Conservation (phyloP, 768 basidiomycete species). For the Auricularia sp. region DNA sequence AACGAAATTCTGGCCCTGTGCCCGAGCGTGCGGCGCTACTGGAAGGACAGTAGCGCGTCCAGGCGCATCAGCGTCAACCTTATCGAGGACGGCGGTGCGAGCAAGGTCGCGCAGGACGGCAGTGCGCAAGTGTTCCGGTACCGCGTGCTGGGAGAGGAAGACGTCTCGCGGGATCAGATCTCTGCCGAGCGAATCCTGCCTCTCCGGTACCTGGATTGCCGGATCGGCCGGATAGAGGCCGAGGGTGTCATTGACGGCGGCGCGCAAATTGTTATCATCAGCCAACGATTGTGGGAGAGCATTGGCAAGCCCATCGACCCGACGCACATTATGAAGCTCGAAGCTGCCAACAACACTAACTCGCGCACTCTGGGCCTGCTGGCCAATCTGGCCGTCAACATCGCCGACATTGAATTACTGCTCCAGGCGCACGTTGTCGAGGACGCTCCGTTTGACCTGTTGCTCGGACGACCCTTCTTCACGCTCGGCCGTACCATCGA, state of each 20-base stretch:
- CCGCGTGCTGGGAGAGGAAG: background rate
- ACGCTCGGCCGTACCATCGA: background rate
- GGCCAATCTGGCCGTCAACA: background rate
- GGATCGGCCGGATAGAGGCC: background rate
- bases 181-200: background rate
- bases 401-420: constrained; percentile 1
- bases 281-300: background rate
- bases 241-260: background rate
- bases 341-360: background rate
- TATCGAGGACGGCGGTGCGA: background rate
- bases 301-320: background rate
- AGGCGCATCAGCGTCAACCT: background rate
- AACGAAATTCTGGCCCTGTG: background rate
- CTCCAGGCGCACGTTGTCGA: constrained; percentile 11
- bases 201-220: background rate
- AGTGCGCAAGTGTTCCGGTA: background rate
- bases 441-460: constrained; percentile 8
- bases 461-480: constrained; percentile 11
- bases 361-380: background rate
- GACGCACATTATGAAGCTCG: background rate
- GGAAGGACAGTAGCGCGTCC: background rate
- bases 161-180: background rate
- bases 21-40: background rate
- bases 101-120: background rate
- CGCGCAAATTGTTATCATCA: background rate